Percentiles rank a stretch among this genome's conserved stretches.
These are phyloP conservation scores for Nakazawaea laoshanensis DNA, from an alignment of 805 yeast genomes.

Conservation along the genomic window DNA sequence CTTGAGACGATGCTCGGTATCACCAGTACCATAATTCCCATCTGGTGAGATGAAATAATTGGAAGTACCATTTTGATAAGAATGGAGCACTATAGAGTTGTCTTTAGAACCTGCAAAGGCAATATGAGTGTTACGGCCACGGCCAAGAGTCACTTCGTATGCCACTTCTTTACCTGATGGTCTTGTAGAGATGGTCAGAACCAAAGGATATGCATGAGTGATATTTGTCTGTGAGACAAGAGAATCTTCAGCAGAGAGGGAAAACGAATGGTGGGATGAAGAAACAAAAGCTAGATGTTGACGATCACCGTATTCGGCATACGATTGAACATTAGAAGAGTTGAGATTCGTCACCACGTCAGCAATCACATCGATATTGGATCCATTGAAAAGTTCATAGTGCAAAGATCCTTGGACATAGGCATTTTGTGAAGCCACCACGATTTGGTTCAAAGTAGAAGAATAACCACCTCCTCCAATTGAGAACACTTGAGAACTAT, in stretches of 20 bases:
- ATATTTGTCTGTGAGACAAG: constrained; percentile 15
- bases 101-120: constrained; percentile 15
- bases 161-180: constrained; percentile 18
- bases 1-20: constrained; percentile 24
- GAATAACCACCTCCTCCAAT: constrained; percentile 25
- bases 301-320: constrained; percentile 28
- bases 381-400: constrained; percentile 30
- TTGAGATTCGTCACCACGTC: constrained; percentile 21
- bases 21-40: constrained; percentile 40
- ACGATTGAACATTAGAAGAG: constrained; percentile 29
- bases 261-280: constrained; percentile 17
- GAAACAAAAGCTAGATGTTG: constrained; percentile 23
- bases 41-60: constrained; percentile 29
- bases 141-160: constrained; percentile 21
- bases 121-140: constrained; percentile 14
- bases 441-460: constrained; percentile 22
- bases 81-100: constrained; percentile 16
- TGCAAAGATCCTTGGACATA: constrained; percentile 25
- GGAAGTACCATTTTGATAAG: constrained; percentile 37
- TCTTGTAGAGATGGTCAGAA: constrained; percentile 14
- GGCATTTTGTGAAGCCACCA: constrained; percentile 26
- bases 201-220: constrained; percentile 23
- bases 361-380: constrained; percentile 21
- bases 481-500: constrained; percentile 24
- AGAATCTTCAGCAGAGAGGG: constrained; percentile 11